Conservation (phyloP, 768 basidiomycete species). For the Scleroderma bovista region DNA sequence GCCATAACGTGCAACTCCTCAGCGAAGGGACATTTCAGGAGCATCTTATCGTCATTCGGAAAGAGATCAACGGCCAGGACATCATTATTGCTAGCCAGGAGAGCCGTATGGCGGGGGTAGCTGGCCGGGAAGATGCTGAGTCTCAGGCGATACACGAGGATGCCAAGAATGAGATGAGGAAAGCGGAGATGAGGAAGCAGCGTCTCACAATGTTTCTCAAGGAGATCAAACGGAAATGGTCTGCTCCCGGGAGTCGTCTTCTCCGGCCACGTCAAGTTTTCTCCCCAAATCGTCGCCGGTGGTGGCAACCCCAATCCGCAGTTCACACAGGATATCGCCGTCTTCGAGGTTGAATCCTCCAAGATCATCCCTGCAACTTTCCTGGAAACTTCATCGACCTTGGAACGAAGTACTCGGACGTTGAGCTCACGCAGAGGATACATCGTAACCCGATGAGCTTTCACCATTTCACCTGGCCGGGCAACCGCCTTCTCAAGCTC, state of each 20-base stretch:
- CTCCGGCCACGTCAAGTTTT: constrained; percentile 21
- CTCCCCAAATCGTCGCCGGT: constrained; percentile 22
- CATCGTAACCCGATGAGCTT: constrained; percentile 6
- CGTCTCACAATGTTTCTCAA: constrained; percentile 12
- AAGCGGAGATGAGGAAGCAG: constrained; percentile 10
- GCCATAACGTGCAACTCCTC: constrained; percentile 11
- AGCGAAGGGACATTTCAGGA: constrained; percentile 8
- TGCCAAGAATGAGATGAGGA: constrained; percentile 1
- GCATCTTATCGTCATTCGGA: constrained; percentile 6
- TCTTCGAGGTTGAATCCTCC: not conserved
- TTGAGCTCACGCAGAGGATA: constrained; percentile 8
- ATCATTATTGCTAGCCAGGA: not conserved
- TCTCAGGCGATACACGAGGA: constrained; percentile 2
- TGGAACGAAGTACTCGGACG: not conserved
- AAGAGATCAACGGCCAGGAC: not conserved
- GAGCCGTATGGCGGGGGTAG: constrained; percentile 4
- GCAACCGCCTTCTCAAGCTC: constrained; percentile 15
- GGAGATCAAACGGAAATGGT: constrained; percentile 14
- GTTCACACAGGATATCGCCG: not conserved
- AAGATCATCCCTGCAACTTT: not conserved
- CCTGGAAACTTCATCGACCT: no score
- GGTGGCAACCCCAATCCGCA: no score
- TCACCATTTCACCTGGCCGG: constrained; percentile 14
- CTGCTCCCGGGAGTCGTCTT: constrained; percentile 10
- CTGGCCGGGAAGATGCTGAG: constrained; percentile 7